A percentile compares a stretch with the other conserved stretches of the same genome.
Evolutionary conservation across 2,329 filamentous ascomycete genomes (phyloP).

Genomic region (Alternaria arbusti): DNA sequence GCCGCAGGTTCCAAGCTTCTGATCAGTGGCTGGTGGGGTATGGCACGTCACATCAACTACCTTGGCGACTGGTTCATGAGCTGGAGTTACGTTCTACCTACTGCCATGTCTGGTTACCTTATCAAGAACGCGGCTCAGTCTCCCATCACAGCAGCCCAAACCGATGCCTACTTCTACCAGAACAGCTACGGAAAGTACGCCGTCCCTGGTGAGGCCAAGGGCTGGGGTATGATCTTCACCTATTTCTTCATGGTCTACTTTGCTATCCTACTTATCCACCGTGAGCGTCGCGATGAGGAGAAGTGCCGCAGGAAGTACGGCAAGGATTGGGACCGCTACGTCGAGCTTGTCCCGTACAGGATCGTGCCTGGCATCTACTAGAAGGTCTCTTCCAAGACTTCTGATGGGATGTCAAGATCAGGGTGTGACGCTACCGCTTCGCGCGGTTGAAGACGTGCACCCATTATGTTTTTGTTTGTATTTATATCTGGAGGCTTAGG

Average conservation of each 20-base stretch:
- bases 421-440: slow-evolving; percentile 35
- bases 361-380: slow-evolving; percentile 89
- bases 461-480: background rate
- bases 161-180: slow-evolving; percentile 61
- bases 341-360: slow-evolving; percentile 77
- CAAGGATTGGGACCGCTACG: slow-evolving; percentile 89
- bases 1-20: slow-evolving; percentile 80
- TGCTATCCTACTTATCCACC: slow-evolving; percentile 82
- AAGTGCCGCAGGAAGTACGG: slow-evolving; percentile 94
- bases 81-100: slow-evolving; percentile 89
- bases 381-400: background rate
- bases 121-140: slow-evolving; percentile 60
- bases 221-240: slow-evolving; percentile 86
- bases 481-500: background rate
- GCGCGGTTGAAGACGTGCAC: slow-evolving; percentile 10
- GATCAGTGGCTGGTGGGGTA: slow-evolving; percentile 90
- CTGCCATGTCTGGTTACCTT: slow-evolving; percentile 80
- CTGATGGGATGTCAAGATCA: background rate
- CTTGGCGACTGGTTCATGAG: slow-evolving; percentile 93
- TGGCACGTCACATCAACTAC: slow-evolving; percentile 93
- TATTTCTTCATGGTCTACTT: slow-evolving; percentile 98
- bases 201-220: slow-evolving; percentile 73
- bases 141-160: slow-evolving; percentile 47
- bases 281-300: slow-evolving; percentile 85
- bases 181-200: slow-evolving; percentile 68